These are phyloP conservation scores for Hemileccinum rubropunctum DNA, from an alignment of 768 basidiomycete species.

Conservation along the genomic window DNA sequence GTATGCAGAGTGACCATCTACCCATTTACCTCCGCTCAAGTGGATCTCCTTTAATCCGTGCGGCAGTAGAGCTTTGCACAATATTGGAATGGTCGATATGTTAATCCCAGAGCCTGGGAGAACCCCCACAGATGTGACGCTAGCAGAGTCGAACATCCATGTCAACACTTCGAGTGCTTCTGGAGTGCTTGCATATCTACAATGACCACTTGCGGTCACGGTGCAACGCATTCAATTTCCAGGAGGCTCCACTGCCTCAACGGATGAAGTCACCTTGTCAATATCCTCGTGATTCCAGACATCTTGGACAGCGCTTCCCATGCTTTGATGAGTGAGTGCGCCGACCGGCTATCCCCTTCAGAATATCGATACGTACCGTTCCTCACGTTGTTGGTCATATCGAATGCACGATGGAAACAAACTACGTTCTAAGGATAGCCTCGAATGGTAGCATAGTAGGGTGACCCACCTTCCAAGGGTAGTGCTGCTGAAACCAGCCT, in stretches of 20 bases:
- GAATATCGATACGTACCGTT: slow-evolving; percentile 40
- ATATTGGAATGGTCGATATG: slow-evolving; percentile 42
- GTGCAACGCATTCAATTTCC: slow-evolving; percentile 1
- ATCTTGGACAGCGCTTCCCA: slow-evolving; percentile 50
- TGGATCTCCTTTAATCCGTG: slow-evolving; percentile 68
- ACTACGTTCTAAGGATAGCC: slow-evolving; percentile 38
- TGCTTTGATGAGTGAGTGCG: slow-evolving; percentile 14
- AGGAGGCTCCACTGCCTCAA: background rate
- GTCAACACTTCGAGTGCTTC: slow-evolving; percentile 42
- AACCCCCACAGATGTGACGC: slow-evolving; percentile 32
- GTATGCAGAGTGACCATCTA: slow-evolving; percentile 49
- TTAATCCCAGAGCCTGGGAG: slow-evolving; percentile 81
- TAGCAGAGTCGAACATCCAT: slow-evolving; percentile 35
- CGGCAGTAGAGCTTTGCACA: slow-evolving; percentile 53
- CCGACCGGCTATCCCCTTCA: background rate
- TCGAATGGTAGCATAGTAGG: background rate
- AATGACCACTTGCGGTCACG: slow-evolving; percentile 58
- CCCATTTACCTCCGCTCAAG: slow-evolving; percentile 69
- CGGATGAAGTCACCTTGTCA: slow-evolving; percentile 61
- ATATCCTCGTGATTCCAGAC: slow-evolving; percentile 66
- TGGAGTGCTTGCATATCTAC: slow-evolving; percentile 34
- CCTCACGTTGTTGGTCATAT: slow-evolving; percentile 58
- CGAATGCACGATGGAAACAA: slow-evolving; percentile 79
- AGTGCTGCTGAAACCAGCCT: slow-evolving; percentile 58
- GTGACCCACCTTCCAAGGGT: slow-evolving; percentile 56